Conservation (phyloP, 2,329 filamentous ascomycete species). For the Colletotrichum eremochloae region DNA sequence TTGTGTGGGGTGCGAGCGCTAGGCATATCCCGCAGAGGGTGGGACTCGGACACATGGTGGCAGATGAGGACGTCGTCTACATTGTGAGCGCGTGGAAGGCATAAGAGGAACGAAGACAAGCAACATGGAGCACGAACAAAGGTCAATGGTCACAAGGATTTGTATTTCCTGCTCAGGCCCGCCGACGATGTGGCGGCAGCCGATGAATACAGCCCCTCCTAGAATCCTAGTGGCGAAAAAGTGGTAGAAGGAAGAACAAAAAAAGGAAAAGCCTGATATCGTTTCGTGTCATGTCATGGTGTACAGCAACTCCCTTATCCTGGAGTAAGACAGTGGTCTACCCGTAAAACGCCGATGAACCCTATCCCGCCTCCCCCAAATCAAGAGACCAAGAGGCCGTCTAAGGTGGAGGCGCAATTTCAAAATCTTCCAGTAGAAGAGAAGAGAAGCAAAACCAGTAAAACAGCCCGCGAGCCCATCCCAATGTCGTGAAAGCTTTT, state of each 20-base stretch:
- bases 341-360: conserved; percentile 39
- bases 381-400: conserved; percentile 12
- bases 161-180: conserved; percentile 36
- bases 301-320: conserved; percentile 36
- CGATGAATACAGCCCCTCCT: conserved; percentile 35
- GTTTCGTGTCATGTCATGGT: conserved; percentile 44
- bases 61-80: conserved; percentile 77
- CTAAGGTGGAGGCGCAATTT: conserved; percentile 14
- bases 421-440: conserved; percentile 1
- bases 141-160: conserved; percentile 21
- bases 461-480: conserved; percentile 33
- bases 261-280: conserved; percentile 42
- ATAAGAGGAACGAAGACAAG: conserved; percentile 49
- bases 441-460: conserved; percentile 27
- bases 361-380: conserved; percentile 23
- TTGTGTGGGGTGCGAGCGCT: conserved; percentile 98
- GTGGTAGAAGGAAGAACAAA: conserved; percentile 27
- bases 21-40: conserved; percentile 95
- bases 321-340: conserved; percentile 35
- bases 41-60: conserved; percentile 84
- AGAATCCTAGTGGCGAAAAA: conserved; percentile 23
- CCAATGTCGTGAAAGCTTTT: conserved; percentile 38
- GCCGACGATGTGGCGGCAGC: conserved; percentile 20
- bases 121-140: not conserved
- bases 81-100: conserved; percentile 76